Evolutionary conservation across 495 filamentous ascomycete genomes (phyloP).

Genomic region (Penicillium arizonense): DNA sequence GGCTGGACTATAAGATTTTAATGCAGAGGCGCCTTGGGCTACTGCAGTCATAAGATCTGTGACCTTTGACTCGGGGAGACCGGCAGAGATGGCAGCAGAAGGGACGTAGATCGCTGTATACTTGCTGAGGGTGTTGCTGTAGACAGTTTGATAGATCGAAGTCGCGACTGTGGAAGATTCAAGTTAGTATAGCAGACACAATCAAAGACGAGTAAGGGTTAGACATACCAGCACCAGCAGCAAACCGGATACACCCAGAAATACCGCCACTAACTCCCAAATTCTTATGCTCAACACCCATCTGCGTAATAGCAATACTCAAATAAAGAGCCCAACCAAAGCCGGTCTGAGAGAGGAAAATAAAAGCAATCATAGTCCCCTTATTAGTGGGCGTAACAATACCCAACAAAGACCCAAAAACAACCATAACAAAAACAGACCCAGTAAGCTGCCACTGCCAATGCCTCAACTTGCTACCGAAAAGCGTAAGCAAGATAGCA

Average conservation of each 20-base stretch:
- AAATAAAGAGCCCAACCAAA: conserved; percentile 27
- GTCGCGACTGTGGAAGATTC: conserved; percentile 13
- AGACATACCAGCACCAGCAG: conserved; percentile 23
- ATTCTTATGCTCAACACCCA: conserved; percentile 27
- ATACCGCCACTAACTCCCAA: conserved; percentile 27
- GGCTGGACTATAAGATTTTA: conserved; percentile 17
- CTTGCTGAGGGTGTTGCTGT: conserved; percentile 16
- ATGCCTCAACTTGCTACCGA: conserved; percentile 21
- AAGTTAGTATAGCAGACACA: background rate
- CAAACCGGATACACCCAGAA: conserved; percentile 24
- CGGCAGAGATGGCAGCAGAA: conserved; percentile 14
- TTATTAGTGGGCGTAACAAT: conserved; percentile 23
- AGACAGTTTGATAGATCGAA: conserved; percentile 24
- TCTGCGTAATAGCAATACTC: conserved; percentile 25
- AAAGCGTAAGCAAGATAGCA: conserved; percentile 18
- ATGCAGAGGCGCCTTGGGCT: conserved; percentile 10
- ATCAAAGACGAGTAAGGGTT: background rate
- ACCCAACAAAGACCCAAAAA: conserved; percentile 22
- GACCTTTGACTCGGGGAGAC: conserved; percentile 18
- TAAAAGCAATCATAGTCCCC: conserved; percentile 24
- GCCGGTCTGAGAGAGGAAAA: conserved; percentile 25
- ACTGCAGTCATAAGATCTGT: conserved; percentile 14
- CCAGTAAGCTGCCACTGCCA: conserved; percentile 30
- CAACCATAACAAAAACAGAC: conserved; percentile 24
- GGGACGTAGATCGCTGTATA: conserved; percentile 18